These are phyloP conservation scores for Grifola frondosa DNA, from an alignment of 1,284 basidiomycete genomes.

Conservation along the genomic window DNA sequence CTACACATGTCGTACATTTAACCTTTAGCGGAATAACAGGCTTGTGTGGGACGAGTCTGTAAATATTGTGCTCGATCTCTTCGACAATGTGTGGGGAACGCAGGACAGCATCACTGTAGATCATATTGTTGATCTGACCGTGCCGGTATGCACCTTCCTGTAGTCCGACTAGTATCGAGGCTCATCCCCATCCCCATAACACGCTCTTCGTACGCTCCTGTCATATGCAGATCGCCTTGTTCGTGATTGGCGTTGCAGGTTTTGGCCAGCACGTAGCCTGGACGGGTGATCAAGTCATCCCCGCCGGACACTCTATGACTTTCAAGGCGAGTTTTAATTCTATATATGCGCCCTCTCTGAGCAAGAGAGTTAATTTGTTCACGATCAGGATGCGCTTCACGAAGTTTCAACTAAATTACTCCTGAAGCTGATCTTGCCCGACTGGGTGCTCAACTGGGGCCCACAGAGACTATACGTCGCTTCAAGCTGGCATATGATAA, in stretches of 20 bases:
- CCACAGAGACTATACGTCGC: conserved; percentile 38
- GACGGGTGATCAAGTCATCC: conserved; percentile 42
- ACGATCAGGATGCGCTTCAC: conserved; percentile 47
- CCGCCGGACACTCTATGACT: conserved; percentile 49
- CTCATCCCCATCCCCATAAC: too few species aligned
- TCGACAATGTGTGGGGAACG: conserved; percentile 37
- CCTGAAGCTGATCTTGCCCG: conserved; percentile 44
- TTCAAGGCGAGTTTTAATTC: conserved; percentile 42
- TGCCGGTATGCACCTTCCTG: conserved; percentile 38
- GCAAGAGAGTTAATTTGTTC: too few species aligned
- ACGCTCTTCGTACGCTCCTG: not conserved
- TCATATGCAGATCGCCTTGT: conserved; percentile 47
- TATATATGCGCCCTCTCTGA: not conserved
- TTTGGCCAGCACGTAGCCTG: conserved; percentile 55
- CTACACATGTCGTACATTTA: not conserved
- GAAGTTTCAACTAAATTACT: conserved; percentile 45
- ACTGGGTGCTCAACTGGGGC: conserved; percentile 38
- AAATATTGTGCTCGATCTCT: conserved; percentile 36
- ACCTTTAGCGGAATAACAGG: conserved; percentile 43
- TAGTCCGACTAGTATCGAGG: too few species aligned
- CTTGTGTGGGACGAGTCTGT: conserved; percentile 58
- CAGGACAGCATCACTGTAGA: conserved; percentile 31
- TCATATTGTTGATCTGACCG: conserved; percentile 40
- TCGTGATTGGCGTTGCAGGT: conserved; percentile 57
- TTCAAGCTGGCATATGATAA: conserved; percentile 46